These are phyloP conservation scores for Rhodotorula sp. DNA, from an alignment of 1,284 basidiomycete genomes.

Conservation along the genomic window DNA sequence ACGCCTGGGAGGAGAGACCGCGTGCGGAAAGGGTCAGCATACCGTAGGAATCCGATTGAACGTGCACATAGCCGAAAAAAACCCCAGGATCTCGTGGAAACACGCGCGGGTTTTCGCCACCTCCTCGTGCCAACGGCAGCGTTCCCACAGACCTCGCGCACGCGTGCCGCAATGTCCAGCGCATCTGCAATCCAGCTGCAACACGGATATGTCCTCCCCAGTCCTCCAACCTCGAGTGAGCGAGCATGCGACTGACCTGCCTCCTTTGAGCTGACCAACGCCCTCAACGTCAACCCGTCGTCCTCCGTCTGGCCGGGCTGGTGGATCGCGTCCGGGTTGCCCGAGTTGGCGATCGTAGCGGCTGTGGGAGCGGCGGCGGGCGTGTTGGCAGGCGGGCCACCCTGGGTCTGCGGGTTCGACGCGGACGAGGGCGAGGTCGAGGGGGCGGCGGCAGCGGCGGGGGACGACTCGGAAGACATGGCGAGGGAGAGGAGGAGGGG, in stretches of 20 bases:
- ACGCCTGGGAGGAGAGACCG: constrained; percentile 57
- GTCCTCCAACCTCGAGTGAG: neutral
- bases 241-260: constrained; percentile 51
- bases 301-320: constrained; percentile 41
- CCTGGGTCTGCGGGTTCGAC: neutral
- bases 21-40: neutral
- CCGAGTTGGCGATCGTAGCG: constrained; percentile 28
- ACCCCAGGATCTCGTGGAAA: no score
- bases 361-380: constrained; percentile 31
- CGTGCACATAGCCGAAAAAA: neutral
- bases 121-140: no score
- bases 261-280: constrained; percentile 92
- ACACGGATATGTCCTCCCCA: no score
- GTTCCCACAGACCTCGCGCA: no score
- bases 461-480: neutral
- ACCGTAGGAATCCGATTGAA: neutral
- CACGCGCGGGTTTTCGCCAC: no score
- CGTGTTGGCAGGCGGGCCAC: constrained; percentile 21
- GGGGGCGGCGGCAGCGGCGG: neutral
- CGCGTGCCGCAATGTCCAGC: no score
- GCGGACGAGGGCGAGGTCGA: neutral
- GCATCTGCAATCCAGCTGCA: no score
- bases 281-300: constrained; percentile 79
- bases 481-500: neutral
- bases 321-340: constrained; percentile 27